Conservation (phyloP, 352 stramenopile genomes). For the Phytopythium oedochilum region DNA sequence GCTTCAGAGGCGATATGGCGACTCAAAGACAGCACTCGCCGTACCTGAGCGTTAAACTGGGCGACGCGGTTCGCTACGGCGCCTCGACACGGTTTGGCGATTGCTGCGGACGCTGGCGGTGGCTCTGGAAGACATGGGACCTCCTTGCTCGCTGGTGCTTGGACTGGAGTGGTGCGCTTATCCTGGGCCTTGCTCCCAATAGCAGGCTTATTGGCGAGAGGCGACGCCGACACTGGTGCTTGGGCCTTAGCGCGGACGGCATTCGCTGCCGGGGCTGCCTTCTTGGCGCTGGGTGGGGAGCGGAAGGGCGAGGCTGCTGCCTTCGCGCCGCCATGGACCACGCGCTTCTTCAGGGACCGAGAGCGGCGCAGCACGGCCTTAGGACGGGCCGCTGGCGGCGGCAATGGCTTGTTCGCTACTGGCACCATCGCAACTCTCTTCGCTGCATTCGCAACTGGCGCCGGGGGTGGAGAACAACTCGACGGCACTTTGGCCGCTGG, state of each 20-base stretch:
- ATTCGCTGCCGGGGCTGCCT: not conserved
- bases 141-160: not conserved
- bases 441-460: not conserved
- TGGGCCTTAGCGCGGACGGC: not conserved
- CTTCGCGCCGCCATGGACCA: not conserved
- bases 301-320: not conserved
- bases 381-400: not conserved
- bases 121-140: not conserved
- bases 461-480: not conserved
- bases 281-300: not conserved
- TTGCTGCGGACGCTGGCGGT: not conserved
- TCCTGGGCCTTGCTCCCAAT: not conserved
- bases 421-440: too few relatives aligned
- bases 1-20: not conserved
- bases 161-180: not conserved
- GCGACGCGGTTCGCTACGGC: slow-evolving; percentile 30
- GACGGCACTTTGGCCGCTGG: not conserved
- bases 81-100: not conserved
- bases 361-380: slow-evolving; percentile 1
- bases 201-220: not conserved
- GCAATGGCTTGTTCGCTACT: not conserved
- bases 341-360: slow-evolving; percentile 11
- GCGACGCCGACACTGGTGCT: not conserved
- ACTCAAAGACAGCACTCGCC: not conserved
- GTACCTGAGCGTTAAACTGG: slow-evolving; percentile 56